Evolutionary conservation across 768 basidiomycete species (phyloP).

Genomic region (button mushroom (Agaricus bisporus)): DNA sequence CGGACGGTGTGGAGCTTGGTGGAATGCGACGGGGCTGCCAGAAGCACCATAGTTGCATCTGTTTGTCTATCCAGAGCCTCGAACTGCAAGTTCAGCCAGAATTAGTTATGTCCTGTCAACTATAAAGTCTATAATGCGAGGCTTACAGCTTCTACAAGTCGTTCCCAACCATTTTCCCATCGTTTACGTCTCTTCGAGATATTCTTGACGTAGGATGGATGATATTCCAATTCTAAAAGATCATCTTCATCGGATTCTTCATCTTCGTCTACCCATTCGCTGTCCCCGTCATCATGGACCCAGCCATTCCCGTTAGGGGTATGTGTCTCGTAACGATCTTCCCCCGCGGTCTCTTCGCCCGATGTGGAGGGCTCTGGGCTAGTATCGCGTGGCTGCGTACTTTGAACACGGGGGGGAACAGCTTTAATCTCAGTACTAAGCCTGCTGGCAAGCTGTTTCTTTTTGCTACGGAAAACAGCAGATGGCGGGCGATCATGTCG

Average conservation of each 20-base stretch:
- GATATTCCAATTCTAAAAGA: slow-evolving; percentile 68
- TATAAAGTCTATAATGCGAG: neutral
- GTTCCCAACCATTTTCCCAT: slow-evolving; percentile 77
- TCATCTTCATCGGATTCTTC: slow-evolving; percentile 66
- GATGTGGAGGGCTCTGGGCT: slow-evolving; percentile 71
- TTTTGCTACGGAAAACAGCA: slow-evolving; percentile 40
- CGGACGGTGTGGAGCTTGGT: slow-evolving; percentile 57
- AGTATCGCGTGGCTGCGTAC: slow-evolving; percentile 77
- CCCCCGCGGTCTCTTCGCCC: slow-evolving; percentile 77
- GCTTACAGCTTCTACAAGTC: slow-evolving; percentile 64
- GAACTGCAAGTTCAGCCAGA: slow-evolving; percentile 40
- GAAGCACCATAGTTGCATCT: slow-evolving; percentile 67
- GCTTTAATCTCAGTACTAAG: slow-evolving; percentile 21
- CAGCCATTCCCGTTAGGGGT: slow-evolving; percentile 15
- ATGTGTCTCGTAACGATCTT: slow-evolving; percentile 19
- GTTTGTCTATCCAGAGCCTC: slow-evolving; percentile 76
- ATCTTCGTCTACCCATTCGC: slow-evolving; percentile 72
- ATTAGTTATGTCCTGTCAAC: slow-evolving; percentile 1
- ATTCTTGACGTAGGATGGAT: slow-evolving; percentile 63
- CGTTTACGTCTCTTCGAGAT: slow-evolving; percentile 60
- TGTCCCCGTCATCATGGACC: slow-evolving; percentile 38
- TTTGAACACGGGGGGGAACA: slow-evolving; percentile 71
- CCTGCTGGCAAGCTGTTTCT: slow-evolving; percentile 18
- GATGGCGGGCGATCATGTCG: slow-evolving; percentile 54
- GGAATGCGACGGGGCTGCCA: slow-evolving; percentile 72